A percentile compares a stretch with the other conserved stretches of the same genome.
phyloP scores from a whole-genome alignment of 2,329 filamentous ascomycete genomes.

The Sporothrix pallida region DNA sequence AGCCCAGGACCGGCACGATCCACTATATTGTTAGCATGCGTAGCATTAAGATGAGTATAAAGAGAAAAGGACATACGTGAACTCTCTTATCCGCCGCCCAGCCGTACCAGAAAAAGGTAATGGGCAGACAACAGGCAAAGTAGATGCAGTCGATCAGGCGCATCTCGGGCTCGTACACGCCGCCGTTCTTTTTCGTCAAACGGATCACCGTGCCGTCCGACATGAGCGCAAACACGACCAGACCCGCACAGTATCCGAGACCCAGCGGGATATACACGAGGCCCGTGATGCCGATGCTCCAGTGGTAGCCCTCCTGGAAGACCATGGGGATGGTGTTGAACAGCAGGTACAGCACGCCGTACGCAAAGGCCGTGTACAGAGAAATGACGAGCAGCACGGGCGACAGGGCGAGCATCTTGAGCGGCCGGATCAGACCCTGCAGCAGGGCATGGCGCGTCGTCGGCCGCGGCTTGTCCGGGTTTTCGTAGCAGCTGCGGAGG shows the following conservation, averaged over 20 bases:
- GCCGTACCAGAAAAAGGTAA: constrained; percentile 51
- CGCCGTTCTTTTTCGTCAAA: constrained; percentile 48
- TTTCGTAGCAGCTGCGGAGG: constrained; percentile 54
- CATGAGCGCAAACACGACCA: constrained; percentile 43
- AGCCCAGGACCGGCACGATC: constrained; percentile 35
- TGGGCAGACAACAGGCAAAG: constrained; percentile 44
- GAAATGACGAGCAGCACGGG: constrained; percentile 55
- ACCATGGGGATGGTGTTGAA: constrained; percentile 61
- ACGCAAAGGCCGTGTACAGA: constrained; percentile 58
- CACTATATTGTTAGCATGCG: constrained; percentile 22
- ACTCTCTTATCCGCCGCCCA: constrained; percentile 44
- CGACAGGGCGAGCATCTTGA: constrained; percentile 58
- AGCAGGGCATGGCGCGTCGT: constrained; percentile 42
- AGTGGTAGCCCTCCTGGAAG: constrained; percentile 55
- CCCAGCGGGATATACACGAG: constrained; percentile 58
- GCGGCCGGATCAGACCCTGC: constrained; percentile 56
- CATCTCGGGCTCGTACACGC: constrained; percentile 48
- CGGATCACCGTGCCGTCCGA: constrained; percentile 50
- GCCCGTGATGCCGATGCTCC: constrained; percentile 53
- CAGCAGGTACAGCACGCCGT: constrained; percentile 60
- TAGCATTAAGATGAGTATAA: background rate
- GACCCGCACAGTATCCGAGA: constrained; percentile 41
- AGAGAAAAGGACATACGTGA: constrained; percentile 25
- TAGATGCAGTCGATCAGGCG: constrained; percentile 45
- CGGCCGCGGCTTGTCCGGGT: constrained; percentile 16